Evolutionary conservation across 1,284 basidiomycete genomes (phyloP).

Genomic region (Pulveroboletus sp.): DNA sequence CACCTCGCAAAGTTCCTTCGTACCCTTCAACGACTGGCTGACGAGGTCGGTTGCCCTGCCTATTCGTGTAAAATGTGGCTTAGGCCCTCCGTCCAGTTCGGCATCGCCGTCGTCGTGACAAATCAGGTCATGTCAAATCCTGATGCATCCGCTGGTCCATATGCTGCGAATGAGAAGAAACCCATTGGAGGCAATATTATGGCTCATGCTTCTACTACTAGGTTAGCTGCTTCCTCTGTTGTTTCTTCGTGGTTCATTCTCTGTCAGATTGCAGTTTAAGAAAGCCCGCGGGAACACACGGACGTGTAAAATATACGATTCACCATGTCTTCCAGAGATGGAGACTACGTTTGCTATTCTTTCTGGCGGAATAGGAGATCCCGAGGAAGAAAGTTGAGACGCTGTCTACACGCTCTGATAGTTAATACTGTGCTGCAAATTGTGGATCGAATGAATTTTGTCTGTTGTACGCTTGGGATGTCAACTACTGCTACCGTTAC

Average conservation of each 20-base stretch:
- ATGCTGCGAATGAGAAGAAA: constrained; percentile 92
- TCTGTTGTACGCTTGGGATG: constrained; percentile 6
- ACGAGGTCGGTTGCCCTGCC: constrained; percentile 67
- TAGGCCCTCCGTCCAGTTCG: constrained; percentile 63
- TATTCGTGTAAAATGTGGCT: constrained; percentile 2
- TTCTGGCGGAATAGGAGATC: constrained; percentile 85
- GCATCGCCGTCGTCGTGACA: constrained; percentile 95
- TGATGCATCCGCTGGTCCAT: constrained; percentile 89
- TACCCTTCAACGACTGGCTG: constrained; percentile 89
- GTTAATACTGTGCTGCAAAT: constrained; percentile 5
- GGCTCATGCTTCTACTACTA: constrained; percentile 93
- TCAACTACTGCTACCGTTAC: neutral
- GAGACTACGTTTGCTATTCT: constrained; percentile 96
- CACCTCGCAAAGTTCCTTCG: constrained; percentile 98
- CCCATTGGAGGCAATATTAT: constrained; percentile 97
- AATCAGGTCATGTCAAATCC: constrained; percentile 99
- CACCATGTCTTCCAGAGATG: constrained; percentile 95
- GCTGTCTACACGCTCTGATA: neutral
- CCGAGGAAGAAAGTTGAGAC: constrained; percentile 74
- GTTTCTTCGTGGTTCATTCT: constrained; percentile 13
- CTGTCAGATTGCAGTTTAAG: constrained; percentile 78
- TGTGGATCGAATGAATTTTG: constrained; percentile 5
- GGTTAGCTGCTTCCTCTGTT: constrained; percentile 45
- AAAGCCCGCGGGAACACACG: constrained; percentile 93
- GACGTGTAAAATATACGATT: constrained; percentile 97